Evolutionary conservation across 768 basidiomycete genomes (phyloP).

Genomic region (Kwoniella sp.): DNA sequence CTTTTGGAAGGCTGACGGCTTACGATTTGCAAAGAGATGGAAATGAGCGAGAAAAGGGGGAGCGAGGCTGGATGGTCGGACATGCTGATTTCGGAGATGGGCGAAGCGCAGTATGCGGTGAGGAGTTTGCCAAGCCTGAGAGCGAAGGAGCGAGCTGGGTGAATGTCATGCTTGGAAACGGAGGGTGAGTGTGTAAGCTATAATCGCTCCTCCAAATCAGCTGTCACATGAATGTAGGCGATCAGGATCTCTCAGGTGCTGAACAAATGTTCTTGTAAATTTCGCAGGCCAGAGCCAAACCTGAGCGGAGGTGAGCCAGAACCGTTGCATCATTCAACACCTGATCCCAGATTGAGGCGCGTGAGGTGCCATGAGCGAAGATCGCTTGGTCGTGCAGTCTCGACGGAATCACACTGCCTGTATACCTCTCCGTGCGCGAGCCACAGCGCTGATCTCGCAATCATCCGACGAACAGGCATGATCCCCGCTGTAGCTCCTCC

Average conservation of each 20-base stretch:
- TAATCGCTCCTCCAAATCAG: not conserved
- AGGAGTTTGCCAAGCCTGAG: conserved; percentile 27
- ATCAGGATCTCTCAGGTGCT: not conserved
- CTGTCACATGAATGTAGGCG: not conserved
- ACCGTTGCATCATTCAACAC: not conserved
- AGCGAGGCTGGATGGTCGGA: conserved; percentile 14
- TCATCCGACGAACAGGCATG: conserved; percentile 61
- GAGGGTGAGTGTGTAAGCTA: conserved; percentile 27
- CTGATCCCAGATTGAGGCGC: too few species aligned
- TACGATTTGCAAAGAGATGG: too few species aligned
- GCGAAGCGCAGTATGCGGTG: conserved; percentile 13
- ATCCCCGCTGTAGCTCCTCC: conserved; percentile 73
- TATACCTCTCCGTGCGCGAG: too few species aligned
- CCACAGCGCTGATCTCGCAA: not conserved
- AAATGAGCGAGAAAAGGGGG: too few species aligned
- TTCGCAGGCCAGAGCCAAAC: conserved; percentile 38
- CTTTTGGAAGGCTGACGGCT: not conserved
- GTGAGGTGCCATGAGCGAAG: too few species aligned
- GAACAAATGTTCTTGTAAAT: too few species aligned
- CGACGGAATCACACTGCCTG: not conserved
- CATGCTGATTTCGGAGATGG: conserved; percentile 46
- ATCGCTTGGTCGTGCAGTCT: too few species aligned
- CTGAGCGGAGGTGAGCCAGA: conserved; percentile 36
- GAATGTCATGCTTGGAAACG: conserved; percentile 44
- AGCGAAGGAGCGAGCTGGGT: conserved; percentile 34